Conservation (phyloP, 352 stramenopile species). For the Globisporangium nunn region DNA sequence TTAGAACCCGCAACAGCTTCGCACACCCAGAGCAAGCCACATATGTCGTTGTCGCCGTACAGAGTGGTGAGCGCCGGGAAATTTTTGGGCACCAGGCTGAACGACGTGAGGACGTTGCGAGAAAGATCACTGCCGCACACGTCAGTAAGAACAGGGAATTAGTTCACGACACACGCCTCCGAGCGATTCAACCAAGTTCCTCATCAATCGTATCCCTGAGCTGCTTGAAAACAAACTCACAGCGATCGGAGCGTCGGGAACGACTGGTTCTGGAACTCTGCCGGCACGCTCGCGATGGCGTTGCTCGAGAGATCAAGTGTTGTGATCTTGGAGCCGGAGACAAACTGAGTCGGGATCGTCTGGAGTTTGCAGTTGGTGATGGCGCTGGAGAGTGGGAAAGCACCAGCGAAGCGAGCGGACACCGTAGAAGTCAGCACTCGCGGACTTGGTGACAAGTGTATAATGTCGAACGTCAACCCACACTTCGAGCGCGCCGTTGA, state of each 20-base stretch:
- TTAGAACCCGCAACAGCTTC: not conserved
- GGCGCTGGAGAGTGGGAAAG: constrained; percentile 21
- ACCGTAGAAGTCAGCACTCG: not conserved
- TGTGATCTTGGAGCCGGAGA: constrained; percentile 27
- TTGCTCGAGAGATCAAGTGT: constrained; percentile 33
- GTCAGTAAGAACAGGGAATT: not conserved
- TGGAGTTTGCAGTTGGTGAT: constrained; percentile 67
- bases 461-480: constrained; percentile 14
- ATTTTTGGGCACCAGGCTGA: constrained; percentile 26
- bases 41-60: constrained; percentile 13
- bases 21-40: not conserved
- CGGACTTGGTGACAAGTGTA: not conserved
- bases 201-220: not conserved
- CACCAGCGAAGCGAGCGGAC: not conserved
- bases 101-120: constrained; percentile 30
- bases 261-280: constrained; percentile 29
- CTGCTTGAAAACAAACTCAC: constrained; percentile 26
- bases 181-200: not conserved
- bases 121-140: constrained; percentile 27
- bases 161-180: not conserved
- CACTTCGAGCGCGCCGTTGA: constrained; percentile 49
- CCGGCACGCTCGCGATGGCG: constrained; percentile 23
- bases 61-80: constrained; percentile 37
- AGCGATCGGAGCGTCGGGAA: constrained; percentile 40
- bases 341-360: constrained; percentile 43